phyloP scores from a whole-genome alignment of 2,329 filamentous ascomycete species.

The Xylariaceae sp. region DNA sequence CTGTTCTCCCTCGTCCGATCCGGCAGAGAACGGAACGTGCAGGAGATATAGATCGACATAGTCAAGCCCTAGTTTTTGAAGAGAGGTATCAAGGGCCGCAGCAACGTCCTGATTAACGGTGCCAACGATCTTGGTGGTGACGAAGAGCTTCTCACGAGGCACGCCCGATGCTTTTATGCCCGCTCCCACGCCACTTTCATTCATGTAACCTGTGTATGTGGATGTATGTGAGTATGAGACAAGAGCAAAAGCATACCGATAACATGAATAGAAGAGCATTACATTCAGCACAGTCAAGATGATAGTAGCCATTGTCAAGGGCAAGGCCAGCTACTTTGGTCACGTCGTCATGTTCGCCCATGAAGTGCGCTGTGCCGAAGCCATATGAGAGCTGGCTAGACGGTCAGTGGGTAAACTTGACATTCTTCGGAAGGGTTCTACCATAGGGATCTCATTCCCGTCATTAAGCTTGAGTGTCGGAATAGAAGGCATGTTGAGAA shows the following conservation, averaged over 20 bases:
- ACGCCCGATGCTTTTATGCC: constrained; percentile 64
- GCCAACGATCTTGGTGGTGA: constrained; percentile 55
- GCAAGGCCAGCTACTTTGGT: constrained; percentile 51
- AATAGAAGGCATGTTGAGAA: constrained; percentile 25
- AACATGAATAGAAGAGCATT: constrained; percentile 8
- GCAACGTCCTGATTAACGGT: constrained; percentile 36
- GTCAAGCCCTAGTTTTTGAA: constrained; percentile 61
- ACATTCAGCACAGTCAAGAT: constrained; percentile 70
- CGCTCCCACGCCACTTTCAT: constrained; percentile 63
- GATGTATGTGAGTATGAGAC: neutral
- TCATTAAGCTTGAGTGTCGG: constrained; percentile 66
- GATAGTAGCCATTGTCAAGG: constrained; percentile 61
- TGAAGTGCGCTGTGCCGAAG: constrained; percentile 63
- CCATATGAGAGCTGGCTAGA: constrained; percentile 59
- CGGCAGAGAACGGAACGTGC: constrained; percentile 52
- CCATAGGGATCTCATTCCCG: constrained; percentile 65
- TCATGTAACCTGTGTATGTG: constrained; percentile 47
- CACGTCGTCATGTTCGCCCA: constrained; percentile 54
- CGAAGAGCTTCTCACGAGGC: constrained; percentile 61
- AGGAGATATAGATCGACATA: constrained; percentile 68
- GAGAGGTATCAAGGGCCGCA: constrained; percentile 52
- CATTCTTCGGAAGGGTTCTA: constrained; percentile 29
- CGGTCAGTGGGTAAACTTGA: neutral
- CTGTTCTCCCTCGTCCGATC: constrained; percentile 48
- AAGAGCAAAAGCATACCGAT: neutral